phyloP scores from a whole-genome alignment of 352 stramenopile genomes.

The Phytophthora capsici region DNA sequence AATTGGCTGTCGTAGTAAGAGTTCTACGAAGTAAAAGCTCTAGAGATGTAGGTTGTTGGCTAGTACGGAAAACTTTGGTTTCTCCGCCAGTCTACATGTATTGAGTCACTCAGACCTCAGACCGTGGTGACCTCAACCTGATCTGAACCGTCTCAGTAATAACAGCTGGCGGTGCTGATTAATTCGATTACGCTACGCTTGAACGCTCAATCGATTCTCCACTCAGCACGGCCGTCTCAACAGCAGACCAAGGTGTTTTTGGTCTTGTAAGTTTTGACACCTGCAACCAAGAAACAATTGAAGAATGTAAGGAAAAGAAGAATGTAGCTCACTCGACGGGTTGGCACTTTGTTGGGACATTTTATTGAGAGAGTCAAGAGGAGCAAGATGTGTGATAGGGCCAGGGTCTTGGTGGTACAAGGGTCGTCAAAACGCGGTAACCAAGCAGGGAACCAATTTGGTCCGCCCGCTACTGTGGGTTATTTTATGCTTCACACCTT shows the following conservation, averaged over 20 bases:
- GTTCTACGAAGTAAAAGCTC: not conserved
- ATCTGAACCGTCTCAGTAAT: conserved; percentile 18
- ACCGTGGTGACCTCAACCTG: too few species aligned
- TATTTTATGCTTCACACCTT: not conserved
- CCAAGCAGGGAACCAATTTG: conserved; percentile 23
- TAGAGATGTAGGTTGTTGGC: too few species aligned
- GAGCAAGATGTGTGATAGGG: conserved; percentile 32
- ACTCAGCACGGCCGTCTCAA: too few species aligned
- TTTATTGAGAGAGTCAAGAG: not conserved
- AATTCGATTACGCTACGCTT: not conserved
- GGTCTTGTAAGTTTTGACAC: too few species aligned
- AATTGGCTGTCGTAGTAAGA: too few species aligned
- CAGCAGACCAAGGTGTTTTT: too few species aligned
- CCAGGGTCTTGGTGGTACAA: conserved; percentile 26
- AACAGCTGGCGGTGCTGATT: conserved; percentile 22
- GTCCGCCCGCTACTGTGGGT: conserved; percentile 16
- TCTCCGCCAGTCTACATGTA: too few species aligned
- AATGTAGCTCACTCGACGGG: not conserved
- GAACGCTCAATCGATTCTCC: too few species aligned
- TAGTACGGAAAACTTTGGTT: too few species aligned
- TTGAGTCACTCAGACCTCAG: too few species aligned
- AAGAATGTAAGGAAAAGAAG: not conserved
- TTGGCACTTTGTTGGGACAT: conserved; percentile 20
- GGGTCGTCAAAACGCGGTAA: conserved; percentile 20
- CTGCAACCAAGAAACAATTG: too few species aligned